A percentile compares a stretch with the other conserved stretches of the same genome.
Evolutionary conservation across 139 green algal genomes (phyloP).

Genomic region (Closterium sp.): DNA sequence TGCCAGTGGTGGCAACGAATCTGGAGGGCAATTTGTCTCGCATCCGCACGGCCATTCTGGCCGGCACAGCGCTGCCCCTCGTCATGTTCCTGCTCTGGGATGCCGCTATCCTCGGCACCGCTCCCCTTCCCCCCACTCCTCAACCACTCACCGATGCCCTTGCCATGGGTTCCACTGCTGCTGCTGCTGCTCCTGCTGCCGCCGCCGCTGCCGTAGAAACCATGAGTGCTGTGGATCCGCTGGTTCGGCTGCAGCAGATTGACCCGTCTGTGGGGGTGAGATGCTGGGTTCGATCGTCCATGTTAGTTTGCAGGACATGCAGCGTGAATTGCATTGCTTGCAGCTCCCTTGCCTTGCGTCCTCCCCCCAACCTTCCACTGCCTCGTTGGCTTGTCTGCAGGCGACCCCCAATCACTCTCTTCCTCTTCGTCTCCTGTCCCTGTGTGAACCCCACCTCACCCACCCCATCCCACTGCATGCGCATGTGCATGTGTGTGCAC

Average conservation of each 20-base stretch:
- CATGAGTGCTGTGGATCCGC: slow-evolving; percentile 50
- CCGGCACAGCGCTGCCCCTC: slow-evolving; percentile 63
- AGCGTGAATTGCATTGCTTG: too few relatives aligned
- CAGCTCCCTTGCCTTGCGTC: background rate
- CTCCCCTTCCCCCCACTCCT: background rate
- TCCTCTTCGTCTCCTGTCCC: too few relatives aligned
- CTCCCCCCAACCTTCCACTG: too few relatives aligned
- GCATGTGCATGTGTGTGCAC: too few relatives aligned
- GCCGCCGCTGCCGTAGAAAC: background rate
- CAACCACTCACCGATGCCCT: background rate
- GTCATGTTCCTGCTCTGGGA: slow-evolving; percentile 83
- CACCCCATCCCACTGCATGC: background rate
- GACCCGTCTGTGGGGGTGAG: slow-evolving; percentile 38
- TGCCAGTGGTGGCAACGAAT: slow-evolving; percentile 59
- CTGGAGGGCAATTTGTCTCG: slow-evolving; percentile 60
- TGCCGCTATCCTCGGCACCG: slow-evolving; percentile 69
- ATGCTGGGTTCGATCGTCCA: background rate
- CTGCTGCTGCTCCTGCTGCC: background rate
- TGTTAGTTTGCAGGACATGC: background rate
- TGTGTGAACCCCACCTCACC: background rate
- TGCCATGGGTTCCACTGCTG: background rate
- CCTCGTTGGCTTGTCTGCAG: too few relatives aligned
- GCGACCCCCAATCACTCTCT: too few relatives aligned
- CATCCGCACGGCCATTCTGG: slow-evolving; percentile 54
- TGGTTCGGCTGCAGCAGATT: slow-evolving; percentile 40